phyloP scores from a whole-genome alignment of 2,329 filamentous ascomycete genomes.

The Trichothecium roseum region DNA sequence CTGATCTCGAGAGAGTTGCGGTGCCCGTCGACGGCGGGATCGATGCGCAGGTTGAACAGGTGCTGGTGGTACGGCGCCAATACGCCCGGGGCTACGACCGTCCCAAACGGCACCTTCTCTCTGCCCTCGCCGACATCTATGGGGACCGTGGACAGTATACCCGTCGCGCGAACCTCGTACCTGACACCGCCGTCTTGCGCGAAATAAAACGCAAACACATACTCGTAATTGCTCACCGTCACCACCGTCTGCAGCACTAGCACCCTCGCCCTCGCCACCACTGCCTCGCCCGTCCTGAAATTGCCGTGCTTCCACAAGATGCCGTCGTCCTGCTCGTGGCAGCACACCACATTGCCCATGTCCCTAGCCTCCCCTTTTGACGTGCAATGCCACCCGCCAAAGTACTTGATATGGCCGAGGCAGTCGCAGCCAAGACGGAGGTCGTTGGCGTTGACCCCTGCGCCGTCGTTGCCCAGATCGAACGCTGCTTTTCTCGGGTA shows the following conservation, averaged over 20 bases:
- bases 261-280: constrained; percentile 43
- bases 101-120: constrained; percentile 40
- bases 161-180: constrained; percentile 26
- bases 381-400: constrained; percentile 21
- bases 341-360: constrained; percentile 23
- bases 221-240: constrained; percentile 55
- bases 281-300: constrained; percentile 43
- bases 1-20: constrained; percentile 38
- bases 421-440: constrained; percentile 55
- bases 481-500: constrained; percentile 59
- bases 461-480: constrained; percentile 57
- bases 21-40: constrained; percentile 51
- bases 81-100: constrained; percentile 49
- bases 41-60: constrained; percentile 55
- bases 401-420: constrained; percentile 46
- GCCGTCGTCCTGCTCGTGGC: constrained; percentile 31
- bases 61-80: constrained; percentile 60
- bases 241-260: constrained; percentile 52
- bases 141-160: constrained; percentile 33
- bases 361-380: constrained; percentile 17
- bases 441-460: constrained; percentile 55
- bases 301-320: constrained; percentile 56
- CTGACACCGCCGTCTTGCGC: constrained; percentile 36
- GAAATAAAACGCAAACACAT: constrained; percentile 28
- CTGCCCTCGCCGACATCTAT: constrained; percentile 39